These are phyloP conservation scores for Cladosporium austrohemisphaericum DNA, from an alignment of 2,329 filamentous ascomycete species.

Conservation along the genomic window DNA sequence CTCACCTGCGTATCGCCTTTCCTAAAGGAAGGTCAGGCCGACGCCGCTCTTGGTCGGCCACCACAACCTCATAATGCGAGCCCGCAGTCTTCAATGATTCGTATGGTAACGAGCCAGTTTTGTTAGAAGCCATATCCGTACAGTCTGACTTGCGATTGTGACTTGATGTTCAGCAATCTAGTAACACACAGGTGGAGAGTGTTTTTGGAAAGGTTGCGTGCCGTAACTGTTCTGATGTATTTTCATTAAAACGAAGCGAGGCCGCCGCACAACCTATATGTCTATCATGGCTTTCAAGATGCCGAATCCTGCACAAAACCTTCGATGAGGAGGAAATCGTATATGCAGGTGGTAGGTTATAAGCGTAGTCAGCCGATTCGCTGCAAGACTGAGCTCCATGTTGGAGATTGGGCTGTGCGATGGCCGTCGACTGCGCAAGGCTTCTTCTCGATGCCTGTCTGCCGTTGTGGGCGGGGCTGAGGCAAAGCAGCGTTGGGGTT, in stretches of 20 bases:
- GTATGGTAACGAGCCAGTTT: background rate
- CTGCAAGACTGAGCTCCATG: background rate
- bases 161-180: background rate
- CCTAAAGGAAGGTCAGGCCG: background rate
- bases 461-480: background rate
- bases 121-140: background rate
- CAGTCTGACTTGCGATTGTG: background rate
- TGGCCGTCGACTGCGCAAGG: background rate
- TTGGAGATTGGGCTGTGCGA: background rate
- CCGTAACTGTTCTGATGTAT: background rate
- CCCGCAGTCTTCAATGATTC: background rate
- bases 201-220: background rate
- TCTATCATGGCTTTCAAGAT: background rate
- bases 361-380: background rate
- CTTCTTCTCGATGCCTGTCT: background rate
- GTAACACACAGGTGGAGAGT: background rate
- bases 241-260: background rate
- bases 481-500: background rate
- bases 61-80: background rate
- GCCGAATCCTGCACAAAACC: background rate
- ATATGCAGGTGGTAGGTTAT: too few relatives aligned
- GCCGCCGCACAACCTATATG: background rate
- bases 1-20: background rate
- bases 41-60: background rate
- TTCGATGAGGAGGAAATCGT: too few relatives aligned